phyloP scores from a whole-genome alignment of 164 flowering plant species.

The Chimonanthus praecox region DNA sequence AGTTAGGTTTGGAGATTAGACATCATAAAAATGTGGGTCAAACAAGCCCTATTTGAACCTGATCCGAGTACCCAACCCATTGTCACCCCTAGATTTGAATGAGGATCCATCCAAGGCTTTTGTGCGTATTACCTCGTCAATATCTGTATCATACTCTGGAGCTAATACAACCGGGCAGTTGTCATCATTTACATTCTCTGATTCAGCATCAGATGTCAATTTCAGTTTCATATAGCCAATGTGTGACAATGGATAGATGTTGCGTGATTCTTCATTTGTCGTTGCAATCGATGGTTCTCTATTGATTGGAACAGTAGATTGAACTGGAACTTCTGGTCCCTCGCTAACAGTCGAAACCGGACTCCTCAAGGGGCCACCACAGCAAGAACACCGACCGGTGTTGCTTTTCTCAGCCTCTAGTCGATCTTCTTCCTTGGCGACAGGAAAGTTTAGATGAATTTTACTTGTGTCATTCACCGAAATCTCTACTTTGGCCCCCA shows the following conservation, averaged over 20 bases:
- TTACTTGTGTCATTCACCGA: conserved; percentile 48
- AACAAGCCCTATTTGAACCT: too few species aligned
- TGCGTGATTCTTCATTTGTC: conserved; percentile 26
- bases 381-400: conserved; percentile 52
- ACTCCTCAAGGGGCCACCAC: conserved; percentile 51
- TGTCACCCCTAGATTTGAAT: too few species aligned
- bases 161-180: conserved; percentile 9
- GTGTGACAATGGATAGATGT: conserved; percentile 33
- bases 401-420: conserved; percentile 11
- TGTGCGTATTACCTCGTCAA: background rate
- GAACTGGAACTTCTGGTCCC: conserved; percentile 37
- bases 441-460: conserved; percentile 22
- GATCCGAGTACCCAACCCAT: too few species aligned
- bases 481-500: conserved; percentile 33
- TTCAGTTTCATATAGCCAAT: conserved; percentile 42
- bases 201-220: conserved; percentile 30
- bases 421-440: conserved; percentile 22
- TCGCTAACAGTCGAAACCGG: conserved; percentile 13
- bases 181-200: conserved; percentile 41
- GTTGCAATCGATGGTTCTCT: conserved; percentile 2
- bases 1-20: too few species aligned
- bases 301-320: conserved; percentile 15
- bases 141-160: conserved; percentile 6
- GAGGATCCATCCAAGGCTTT: too few species aligned
- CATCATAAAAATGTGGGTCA: too few species aligned